These are phyloP conservation scores for Ustilago cynodontis DNA, from an alignment of 1,284 basidiomycete genomes.

Conservation along the genomic window DNA sequence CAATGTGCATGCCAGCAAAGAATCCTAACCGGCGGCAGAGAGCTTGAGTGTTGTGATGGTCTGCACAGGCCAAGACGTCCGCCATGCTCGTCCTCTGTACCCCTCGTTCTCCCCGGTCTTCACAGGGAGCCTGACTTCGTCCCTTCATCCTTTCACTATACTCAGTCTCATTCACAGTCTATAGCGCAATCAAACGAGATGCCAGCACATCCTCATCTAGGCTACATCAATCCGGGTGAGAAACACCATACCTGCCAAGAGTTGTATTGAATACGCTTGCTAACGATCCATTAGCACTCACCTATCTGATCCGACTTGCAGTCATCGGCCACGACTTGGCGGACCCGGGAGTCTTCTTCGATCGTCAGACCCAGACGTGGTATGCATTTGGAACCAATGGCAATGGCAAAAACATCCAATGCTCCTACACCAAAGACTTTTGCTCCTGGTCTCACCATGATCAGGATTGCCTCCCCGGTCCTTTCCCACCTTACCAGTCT, in stretches of 20 bases:
- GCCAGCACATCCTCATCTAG: slow-evolving; percentile 55
- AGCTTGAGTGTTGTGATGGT: not conserved
- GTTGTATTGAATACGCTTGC: no score
- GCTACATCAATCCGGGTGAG: slow-evolving; percentile 53
- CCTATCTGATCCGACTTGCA: not conserved
- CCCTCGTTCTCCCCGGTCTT: no score
- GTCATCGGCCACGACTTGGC: slow-evolving; percentile 55
- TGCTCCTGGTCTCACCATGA: slow-evolving; percentile 54
- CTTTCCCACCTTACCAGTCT: slow-evolving; percentile 45
- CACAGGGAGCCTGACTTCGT: no score
- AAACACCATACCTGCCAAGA: not conserved
- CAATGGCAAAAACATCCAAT: slow-evolving; percentile 58
- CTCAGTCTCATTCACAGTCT: no score
- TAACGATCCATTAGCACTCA: no score
- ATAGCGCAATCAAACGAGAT: slow-evolving; percentile 23
- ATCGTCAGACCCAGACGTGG: slow-evolving; percentile 37
- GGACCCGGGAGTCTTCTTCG: slow-evolving; percentile 59
- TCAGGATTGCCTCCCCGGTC: slow-evolving; percentile 54
- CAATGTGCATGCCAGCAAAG: not conserved
- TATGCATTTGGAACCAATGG: slow-evolving; percentile 57
- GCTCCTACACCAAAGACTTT: slow-evolving; percentile 53
- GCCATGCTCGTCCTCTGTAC: not conserved
- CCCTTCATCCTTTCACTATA: not conserved
- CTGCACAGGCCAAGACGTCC: not conserved
- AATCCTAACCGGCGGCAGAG: not conserved